Evolutionary conservation across 805 yeast genomes (phyloP), one percentile per base, ranked within the genome.

Genomic region (Brettanomyces nanus): DNA sequence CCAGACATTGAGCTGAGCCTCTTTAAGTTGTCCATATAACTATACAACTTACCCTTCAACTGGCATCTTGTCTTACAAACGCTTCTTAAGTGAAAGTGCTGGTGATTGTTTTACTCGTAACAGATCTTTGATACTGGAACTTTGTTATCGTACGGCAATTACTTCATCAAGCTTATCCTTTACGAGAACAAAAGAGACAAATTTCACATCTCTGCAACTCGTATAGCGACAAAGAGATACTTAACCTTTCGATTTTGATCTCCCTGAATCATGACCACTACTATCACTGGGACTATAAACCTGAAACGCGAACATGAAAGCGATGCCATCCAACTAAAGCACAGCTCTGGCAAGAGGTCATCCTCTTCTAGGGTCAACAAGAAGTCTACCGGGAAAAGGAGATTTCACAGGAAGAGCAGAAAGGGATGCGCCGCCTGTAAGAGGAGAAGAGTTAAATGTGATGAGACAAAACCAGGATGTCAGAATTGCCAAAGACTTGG

Each of bases 341-440:
- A 18, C 20, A 19, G 19, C 6, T 30, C 33, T 15, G 33, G 33
- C 18, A 19, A 20, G 6, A 30, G 19, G 19, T 28, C 30, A 18
- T 28, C 30, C 13, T n/a, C 18, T 3, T 18, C 6, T 14, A 60
- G 52, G 41, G 58, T 63, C 1, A 49, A 37, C 25, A 58, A 56
- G 41, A 53, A 53, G 23, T 63, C 82, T 0, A 73, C 78, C 0
- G 85, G 83, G 5, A 89, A 86, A 60, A 70, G 97, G 32, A 82
- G 85, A 52, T 90, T 81, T 52, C 97, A 90, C 56, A 83, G 79
- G 42, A 90, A 90, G 59, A 83, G 95, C 26, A 73, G 95, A 40
- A 74, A 76, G 40, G 97, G 97, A 0, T 89, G 97, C 61, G 73
- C 78, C 28, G 84, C 94, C 2, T 89, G 97, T 61, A 89, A 89